A percentile compares a stretch with the other conserved stretches of the same genome.
Conservation (phyloP, 495 filamentous ascomycete genomes). For the Tuber magnatum region DNA sequence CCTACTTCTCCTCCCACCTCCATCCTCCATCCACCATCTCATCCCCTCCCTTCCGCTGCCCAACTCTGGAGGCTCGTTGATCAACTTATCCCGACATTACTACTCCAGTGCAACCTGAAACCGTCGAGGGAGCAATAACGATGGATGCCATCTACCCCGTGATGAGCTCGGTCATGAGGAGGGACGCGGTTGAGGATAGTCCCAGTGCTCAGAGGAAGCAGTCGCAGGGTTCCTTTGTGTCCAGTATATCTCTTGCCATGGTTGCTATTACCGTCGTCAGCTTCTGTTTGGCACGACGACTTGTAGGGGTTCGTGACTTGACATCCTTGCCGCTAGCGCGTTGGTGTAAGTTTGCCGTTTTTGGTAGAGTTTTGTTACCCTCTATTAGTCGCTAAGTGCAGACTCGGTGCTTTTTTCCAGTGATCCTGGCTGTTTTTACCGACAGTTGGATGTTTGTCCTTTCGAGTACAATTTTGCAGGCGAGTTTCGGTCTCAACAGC, state of each 20-base stretch:
- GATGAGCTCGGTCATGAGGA: background rate
- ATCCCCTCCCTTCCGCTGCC: background rate
- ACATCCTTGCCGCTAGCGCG: constrained; percentile 34
- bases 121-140: background rate
- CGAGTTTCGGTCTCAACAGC: constrained; percentile 39
- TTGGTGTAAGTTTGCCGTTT: constrained; percentile 34
- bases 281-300: constrained; percentile 38
- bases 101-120: background rate
- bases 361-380: background rate
- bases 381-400: background rate
- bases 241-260: constrained; percentile 40
- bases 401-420: constrained; percentile 12
- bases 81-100: background rate
- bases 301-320: constrained; percentile 17
- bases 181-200: background rate
- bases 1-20: background rate
- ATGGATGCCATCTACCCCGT: background rate
- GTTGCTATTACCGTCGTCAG: constrained; percentile 39
- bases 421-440: constrained; percentile 35
- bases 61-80: background rate
- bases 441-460: constrained; percentile 41
- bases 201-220: constrained; percentile 5
- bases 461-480: constrained; percentile 40
- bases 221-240: constrained; percentile 25
- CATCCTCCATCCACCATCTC: background rate